These are phyloP conservation scores for Corylus heterophylla DNA, from an alignment of 306 rosid genomes.

Conservation along the genomic window DNA sequence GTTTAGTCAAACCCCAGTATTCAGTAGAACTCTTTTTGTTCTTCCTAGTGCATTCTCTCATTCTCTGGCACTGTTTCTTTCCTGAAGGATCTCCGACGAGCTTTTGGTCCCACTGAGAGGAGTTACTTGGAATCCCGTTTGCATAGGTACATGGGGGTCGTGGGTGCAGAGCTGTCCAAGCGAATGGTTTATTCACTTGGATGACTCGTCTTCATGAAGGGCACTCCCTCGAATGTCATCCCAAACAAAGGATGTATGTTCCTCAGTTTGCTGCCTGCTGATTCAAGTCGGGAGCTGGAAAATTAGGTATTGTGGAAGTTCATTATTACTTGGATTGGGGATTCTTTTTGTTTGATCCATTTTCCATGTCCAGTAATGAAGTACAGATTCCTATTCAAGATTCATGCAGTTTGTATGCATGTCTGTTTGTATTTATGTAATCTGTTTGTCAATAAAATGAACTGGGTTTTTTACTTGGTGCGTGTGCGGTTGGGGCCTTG, in stretches of 20 bases:
- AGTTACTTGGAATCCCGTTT: constrained; percentile 63
- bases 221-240: not conserved
- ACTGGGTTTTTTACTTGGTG: not conserved
- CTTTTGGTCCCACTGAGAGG: constrained; percentile 35
- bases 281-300: constrained; percentile 8
- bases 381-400: constrained; percentile 7
- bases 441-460: not conserved
- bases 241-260: constrained; percentile 11
- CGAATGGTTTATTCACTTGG: constrained; percentile 59
- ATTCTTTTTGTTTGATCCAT: constrained; percentile 13
- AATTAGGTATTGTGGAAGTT: constrained; percentile 10
- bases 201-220: constrained; percentile 21
- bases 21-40: not conserved
- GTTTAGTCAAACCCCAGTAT: constrained; percentile 10
- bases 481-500: too few species aligned
- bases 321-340: constrained; percentile 7
- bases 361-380: not conserved
- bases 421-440: not conserved
- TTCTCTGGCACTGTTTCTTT: constrained; percentile 22
- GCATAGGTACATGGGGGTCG: constrained; percentile 63
- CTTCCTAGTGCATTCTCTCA: constrained; percentile 6
- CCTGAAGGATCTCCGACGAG: constrained; percentile 60
- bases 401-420: not conserved
- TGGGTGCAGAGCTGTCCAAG: constrained; percentile 66
- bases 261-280: constrained; percentile 13